Conservation (phyloP, 2,329 filamentous ascomycete genomes). For the Phaeophleospora eucalypticola region DNA sequence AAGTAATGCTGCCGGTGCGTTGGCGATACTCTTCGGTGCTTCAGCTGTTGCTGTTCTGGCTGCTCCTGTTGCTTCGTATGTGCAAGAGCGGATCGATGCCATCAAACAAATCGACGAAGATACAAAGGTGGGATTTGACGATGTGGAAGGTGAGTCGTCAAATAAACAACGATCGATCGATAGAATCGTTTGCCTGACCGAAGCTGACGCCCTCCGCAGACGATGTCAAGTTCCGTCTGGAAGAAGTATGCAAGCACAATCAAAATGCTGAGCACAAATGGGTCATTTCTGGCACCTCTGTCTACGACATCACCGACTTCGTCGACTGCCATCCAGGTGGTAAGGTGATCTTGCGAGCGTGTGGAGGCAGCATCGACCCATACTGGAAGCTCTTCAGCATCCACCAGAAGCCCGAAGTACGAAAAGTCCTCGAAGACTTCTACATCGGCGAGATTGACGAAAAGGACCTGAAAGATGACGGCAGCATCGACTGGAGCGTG, state of each 20-base stretch:
- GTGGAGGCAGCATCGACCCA: conserved; percentile 60
- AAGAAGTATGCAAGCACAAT: conserved; percentile 34
- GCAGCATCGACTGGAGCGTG: conserved; percentile 31
- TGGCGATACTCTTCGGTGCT: conserved; percentile 18
- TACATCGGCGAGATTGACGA: conserved; percentile 59
- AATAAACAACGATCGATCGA: too few species aligned
- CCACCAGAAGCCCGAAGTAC: conserved; percentile 61
- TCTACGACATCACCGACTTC: conserved; percentile 70
- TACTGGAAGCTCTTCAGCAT: conserved; percentile 70
- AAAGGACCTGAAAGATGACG: conserved; percentile 55
- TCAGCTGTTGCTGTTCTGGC: conserved; percentile 21
- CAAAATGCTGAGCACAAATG: conserved; percentile 52
- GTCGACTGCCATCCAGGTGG: conserved; percentile 62
- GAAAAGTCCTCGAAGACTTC: conserved; percentile 61
- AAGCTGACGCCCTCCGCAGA: neutral
- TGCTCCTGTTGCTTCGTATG: conserved; percentile 16
- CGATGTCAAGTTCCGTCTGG: conserved; percentile 18
- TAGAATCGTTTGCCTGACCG: too few species aligned
- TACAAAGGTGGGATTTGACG: conserved; percentile 1
- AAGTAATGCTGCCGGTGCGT: conserved; percentile 16
- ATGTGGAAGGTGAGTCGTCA: conserved; percentile 3
- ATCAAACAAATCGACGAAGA: conserved; percentile 3
- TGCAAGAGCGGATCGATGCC: conserved; percentile 6
- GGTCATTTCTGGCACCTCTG: conserved; percentile 60
- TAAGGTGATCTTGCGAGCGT: conserved; percentile 63